Conservation (phyloP, 1,284 basidiomycete genomes). For the Rhodotorula sp. region DNA sequence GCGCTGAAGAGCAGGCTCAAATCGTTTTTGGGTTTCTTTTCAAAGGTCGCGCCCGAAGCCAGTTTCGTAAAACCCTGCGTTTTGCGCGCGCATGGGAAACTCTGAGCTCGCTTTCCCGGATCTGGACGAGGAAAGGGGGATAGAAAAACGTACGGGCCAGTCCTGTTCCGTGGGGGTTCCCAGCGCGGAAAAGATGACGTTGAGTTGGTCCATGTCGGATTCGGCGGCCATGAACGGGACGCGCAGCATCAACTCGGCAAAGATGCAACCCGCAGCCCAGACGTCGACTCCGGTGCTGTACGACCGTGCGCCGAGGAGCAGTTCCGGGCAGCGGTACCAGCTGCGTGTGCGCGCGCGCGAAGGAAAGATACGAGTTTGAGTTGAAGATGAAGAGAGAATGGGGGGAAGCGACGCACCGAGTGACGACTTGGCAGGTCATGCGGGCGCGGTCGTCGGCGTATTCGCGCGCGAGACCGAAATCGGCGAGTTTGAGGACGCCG, state of each 20-base stretch:
- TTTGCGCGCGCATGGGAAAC: too few species aligned
- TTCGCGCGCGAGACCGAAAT: conserved; percentile 97
- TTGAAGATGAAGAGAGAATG: too few species aligned
- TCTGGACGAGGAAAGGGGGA: background rate
- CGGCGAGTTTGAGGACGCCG: conserved; percentile 93
- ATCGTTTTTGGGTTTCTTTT: conserved; percentile 69
- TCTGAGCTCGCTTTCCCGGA: too few species aligned
- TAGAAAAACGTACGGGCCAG: conserved; percentile 71
- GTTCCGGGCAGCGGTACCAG: conserved; percentile 96
- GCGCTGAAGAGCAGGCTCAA: conserved; percentile 85
- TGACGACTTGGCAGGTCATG: conserved; percentile 99
- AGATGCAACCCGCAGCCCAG: conserved; percentile 94
- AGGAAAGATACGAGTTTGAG: too few species aligned
- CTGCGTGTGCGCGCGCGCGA: too few species aligned
- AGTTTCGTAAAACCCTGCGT: conserved; percentile 79
- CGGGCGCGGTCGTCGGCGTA: conserved; percentile 87
- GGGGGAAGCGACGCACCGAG: conserved; percentile 65
- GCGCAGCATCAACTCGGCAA: conserved; percentile 92
- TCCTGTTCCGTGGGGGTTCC: conserved; percentile 94
- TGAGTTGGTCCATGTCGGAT: conserved; percentile 92
- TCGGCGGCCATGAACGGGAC: conserved; percentile 90
- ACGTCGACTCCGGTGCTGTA: conserved; percentile 87
- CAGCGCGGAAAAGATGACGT: conserved; percentile 87
- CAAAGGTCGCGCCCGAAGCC: conserved; percentile 81
- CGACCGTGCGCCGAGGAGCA: conserved; percentile 80